Evolutionary conservation across 2,329 filamentous ascomycete species (phyloP).

Genomic region (Calonectria hawksworthii): DNA sequence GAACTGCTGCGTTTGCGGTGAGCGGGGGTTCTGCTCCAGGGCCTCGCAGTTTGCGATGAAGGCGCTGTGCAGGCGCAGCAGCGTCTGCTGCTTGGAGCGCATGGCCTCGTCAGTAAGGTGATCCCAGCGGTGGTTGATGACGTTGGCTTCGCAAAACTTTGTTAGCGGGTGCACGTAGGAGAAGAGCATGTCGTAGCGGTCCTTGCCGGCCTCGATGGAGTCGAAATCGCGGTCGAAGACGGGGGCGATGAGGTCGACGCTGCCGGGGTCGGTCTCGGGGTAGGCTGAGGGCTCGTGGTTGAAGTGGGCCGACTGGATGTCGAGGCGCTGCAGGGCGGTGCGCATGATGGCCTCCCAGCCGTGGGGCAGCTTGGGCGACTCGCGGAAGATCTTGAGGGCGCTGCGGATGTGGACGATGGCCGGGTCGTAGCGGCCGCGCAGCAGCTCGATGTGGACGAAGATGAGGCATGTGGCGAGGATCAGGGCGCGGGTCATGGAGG

Average conservation of each 20-base stretch:
- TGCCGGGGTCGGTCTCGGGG: neutral
- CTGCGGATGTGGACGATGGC: slow-evolving; percentile 6
- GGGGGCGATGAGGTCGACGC: neutral
- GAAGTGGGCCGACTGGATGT: slow-evolving; percentile 1
- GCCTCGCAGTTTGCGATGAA: slow-evolving; percentile 3
- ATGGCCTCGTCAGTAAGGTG: neutral
- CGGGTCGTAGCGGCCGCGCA: neutral
- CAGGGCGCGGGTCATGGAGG: neutral
- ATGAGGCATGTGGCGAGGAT: slow-evolving; percentile 12
- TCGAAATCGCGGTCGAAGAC: neutral
- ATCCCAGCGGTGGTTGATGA: slow-evolving; percentile 1
- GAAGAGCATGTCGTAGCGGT: slow-evolving; percentile 3
- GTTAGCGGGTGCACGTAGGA: neutral
- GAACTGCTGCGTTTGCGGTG: neutral
- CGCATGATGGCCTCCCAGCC: slow-evolving; percentile 10
- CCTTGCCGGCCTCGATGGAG: neutral
- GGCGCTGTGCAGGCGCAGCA: neutral
- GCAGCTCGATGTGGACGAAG: slow-evolving; percentile 13
- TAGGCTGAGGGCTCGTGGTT: neutral
- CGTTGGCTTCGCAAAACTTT: neutral
- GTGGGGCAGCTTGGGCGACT: slow-evolving; percentile 1
- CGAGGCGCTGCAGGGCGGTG: neutral
- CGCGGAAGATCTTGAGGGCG: slow-evolving; percentile 9
- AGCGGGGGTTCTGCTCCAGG: neutral
- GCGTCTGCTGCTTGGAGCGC: neutral